Evolutionary conservation across 768 basidiomycete genomes (phyloP).

Genomic region (Multifurca ochricompacta): DNA sequence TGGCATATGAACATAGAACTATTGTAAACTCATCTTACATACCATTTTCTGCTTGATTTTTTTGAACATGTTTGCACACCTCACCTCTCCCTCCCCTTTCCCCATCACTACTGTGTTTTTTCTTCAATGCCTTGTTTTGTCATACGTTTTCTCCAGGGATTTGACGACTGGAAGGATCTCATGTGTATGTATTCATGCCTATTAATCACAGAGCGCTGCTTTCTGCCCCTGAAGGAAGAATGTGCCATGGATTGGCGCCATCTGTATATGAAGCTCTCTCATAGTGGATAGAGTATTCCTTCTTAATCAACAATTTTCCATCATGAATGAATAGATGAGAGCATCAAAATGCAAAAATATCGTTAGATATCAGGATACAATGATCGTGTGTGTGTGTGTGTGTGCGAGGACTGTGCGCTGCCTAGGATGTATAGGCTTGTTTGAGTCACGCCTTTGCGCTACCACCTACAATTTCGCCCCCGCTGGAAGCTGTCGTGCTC

Average conservation of each 20-base stretch:
- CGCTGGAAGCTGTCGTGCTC: neutral
- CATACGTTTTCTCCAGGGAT: neutral
- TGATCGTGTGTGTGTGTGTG: too few relatives aligned
- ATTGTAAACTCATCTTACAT: slow-evolving; percentile 1
- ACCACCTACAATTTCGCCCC: neutral
- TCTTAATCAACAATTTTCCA: neutral
- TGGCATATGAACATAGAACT: slow-evolving; percentile 2
- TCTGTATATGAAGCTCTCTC: neutral
- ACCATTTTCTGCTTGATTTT: neutral
- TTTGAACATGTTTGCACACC: neutral
- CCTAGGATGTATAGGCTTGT: too few relatives aligned
- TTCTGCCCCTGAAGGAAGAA: neutral
- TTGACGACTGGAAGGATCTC: slow-evolving; percentile 11
- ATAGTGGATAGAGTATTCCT: neutral
- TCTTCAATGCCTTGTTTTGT: neutral
- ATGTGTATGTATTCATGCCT: slow-evolving; percentile 5
- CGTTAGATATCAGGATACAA: neutral
- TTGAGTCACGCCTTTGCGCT: slow-evolving; percentile 1
- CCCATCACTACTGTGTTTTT: neutral
- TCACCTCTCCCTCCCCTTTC: too few relatives aligned
- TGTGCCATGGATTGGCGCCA: neutral
- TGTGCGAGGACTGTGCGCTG: too few relatives aligned
- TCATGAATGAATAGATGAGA: neutral
- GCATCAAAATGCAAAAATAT: neutral
- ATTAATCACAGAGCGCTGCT: too few relatives aligned